phyloP scores from a whole-genome alignment of 2,329 filamentous ascomycete genomes.

The Davidsoniella virescens region DNA sequence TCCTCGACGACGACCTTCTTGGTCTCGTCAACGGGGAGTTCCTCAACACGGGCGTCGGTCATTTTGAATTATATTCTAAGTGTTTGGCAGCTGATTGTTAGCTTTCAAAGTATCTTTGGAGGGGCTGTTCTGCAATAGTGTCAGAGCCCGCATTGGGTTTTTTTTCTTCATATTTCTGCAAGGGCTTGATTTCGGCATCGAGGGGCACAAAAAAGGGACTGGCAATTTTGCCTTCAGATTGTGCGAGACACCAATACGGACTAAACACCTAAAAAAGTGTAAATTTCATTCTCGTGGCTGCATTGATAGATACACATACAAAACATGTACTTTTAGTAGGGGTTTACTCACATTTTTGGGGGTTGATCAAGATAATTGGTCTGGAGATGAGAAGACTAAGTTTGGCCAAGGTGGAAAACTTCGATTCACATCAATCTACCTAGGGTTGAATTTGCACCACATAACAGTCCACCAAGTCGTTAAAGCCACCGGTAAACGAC shows the following conservation, averaged over 20 bases:
- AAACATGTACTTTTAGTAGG: not conserved
- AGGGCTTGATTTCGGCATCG: conserved; percentile 2
- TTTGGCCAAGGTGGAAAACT: conserved; percentile 13
- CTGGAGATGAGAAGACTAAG: conserved; percentile 10
- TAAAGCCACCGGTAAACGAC: not conserved
- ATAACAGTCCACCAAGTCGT: conserved; percentile 1
- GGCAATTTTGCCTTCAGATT: conserved; percentile 1
- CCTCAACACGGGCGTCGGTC: conserved; percentile 96
- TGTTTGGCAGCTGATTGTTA: not conserved
- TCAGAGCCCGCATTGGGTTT: not conserved
- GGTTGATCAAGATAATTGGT: not conserved
- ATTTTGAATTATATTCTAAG: conserved; percentile 36
- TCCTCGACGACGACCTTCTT: conserved; percentile 64
- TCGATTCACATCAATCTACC: conserved; percentile 9
- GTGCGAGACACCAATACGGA: not conserved
- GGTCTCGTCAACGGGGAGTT: conserved; percentile 81
- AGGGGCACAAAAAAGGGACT: conserved; percentile 1
- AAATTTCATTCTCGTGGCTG: not conserved
- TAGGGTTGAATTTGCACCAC: conserved; percentile 11
- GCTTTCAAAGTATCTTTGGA: not conserved
- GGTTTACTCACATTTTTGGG: not conserved
- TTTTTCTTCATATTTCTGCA: not conserved
- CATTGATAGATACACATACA: not conserved
- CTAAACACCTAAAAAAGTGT: not conserved
- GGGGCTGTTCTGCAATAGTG: not conserved